Base-by-base conservation (phyloP, 2,329 filamentous ascomycete genomes). In the Pseudogymnoascus sp. region DNA sequence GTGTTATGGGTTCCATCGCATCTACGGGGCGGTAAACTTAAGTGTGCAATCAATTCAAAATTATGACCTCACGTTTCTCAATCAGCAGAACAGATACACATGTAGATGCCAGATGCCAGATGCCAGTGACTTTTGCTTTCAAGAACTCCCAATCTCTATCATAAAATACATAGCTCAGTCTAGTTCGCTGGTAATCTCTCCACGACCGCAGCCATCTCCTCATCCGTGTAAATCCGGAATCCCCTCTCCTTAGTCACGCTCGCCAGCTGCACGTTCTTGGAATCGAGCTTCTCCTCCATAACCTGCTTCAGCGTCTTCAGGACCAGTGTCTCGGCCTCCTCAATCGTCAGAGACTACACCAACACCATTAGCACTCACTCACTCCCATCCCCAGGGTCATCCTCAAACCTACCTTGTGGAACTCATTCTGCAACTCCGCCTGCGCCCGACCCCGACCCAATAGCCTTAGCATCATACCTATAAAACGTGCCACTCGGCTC, bases 281-380 rank as follows among this genome's bases (percentile, higher is more conserved):
- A 85, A 75, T 99, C 95, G 65, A 99, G 83, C 82, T 99, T 99
- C 86, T 99, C 95, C 80, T 99, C 95, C 95, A 99, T 99, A 70
- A 99, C 95, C 80, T 99, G 95, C 84, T 97, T 99, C 76, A 99
- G 78, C 38, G 95, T 99, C 86, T 97, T 97, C 73, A 99, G 82
- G 60, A 96, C 93, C 68, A 99, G 80, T 3, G 93, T 95, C 80
- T 99, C 95, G 63, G 95, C 95, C 74, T 99, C 95, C 63, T 84
- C 81, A 66, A 99, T 88, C 43, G 93, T 96, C 67, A 99, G 83
- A 63, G 93, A 97, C 85, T 89, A 67, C 14, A 63, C 7, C n/a
- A 14, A 12, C 23, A 4, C 3, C 21, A 61, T 73, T 63, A 74
- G 69, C 14, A 60, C 6, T 38, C 38, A 5, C 25, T 21, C 60